Conservation (phyloP, 2,329 filamentous ascomycete species). For the Chaetomium olivaceum region DNA sequence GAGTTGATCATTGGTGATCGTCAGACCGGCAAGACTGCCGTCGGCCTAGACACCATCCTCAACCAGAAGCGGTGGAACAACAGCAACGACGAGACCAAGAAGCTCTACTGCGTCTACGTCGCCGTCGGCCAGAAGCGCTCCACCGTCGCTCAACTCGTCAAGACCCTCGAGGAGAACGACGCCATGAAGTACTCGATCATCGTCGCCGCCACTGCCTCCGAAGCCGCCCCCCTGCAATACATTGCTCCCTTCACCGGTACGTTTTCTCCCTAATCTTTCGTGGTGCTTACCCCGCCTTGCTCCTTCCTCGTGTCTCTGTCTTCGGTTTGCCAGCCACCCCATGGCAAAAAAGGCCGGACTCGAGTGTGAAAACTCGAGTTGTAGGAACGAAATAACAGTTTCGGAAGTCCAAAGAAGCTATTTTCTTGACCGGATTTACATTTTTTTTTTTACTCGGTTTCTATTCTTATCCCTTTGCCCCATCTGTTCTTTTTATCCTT, state of each 20-base stretch:
- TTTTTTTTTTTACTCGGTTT: too few relatives aligned
- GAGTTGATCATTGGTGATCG: slow-evolving; percentile 99
- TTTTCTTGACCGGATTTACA: too few relatives aligned
- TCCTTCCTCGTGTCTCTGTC: neutral
- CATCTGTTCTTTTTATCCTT: too few relatives aligned
- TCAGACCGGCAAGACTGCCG: slow-evolving; percentile 99
- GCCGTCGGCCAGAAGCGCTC: slow-evolving; percentile 99
- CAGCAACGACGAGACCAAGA: slow-evolving; percentile 84
- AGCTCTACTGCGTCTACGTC: slow-evolving; percentile 99
- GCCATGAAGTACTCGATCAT: slow-evolving; percentile 97
- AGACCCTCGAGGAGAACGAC: slow-evolving; percentile 99
- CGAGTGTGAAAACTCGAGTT: too few relatives aligned
- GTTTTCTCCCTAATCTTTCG: neutral
- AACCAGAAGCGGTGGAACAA: slow-evolving; percentile 99
- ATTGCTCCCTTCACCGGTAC: slow-evolving; percentile 86
- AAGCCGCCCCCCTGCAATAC: slow-evolving; percentile 91
- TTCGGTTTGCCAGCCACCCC: neutral
- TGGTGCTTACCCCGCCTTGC: neutral
- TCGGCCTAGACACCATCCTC: slow-evolving; percentile 95
- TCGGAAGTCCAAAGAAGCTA: too few relatives aligned
- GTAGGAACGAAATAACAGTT: too few relatives aligned
- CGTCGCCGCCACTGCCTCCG: slow-evolving; percentile 94
- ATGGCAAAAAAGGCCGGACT: too few relatives aligned
- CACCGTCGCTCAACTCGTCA: slow-evolving; percentile 97
- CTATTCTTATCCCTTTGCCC: too few relatives aligned